Percentiles rank a stretch among this genome's conserved stretches.
Conservation (phyloP, 257 asterid species). For the Ballota nigra region DNA sequence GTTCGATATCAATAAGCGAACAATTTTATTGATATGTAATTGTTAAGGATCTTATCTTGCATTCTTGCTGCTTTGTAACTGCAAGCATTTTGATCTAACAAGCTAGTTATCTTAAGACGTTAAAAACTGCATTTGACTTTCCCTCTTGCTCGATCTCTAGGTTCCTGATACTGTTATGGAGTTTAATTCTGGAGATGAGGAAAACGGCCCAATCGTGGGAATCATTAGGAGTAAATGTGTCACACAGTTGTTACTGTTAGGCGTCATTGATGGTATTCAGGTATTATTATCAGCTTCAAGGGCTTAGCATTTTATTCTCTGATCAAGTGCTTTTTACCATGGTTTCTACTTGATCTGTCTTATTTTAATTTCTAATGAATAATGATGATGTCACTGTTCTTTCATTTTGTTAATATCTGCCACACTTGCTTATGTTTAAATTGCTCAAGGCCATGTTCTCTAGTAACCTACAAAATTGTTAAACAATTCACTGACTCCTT, state of each 20-base stretch:
- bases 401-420: not conserved
- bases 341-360: slow-evolving; percentile 11
- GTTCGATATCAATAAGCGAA: slow-evolving; percentile 13
- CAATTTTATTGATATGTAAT: not conserved
- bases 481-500: not conserved
- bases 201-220: slow-evolving; percentile 70
- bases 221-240: slow-evolving; percentile 93
- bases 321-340: slow-evolving; percentile 6
- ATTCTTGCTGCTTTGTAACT: not conserved
- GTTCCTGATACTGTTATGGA: slow-evolving; percentile 47
- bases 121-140: slow-evolving; percentile 23
- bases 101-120: not conserved
- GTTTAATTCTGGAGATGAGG: slow-evolving; percentile 65
- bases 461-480: slow-evolving; percentile 11
- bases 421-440: not conserved
- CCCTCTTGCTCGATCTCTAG: slow-evolving; percentile 42
- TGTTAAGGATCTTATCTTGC: not conserved
- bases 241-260: slow-evolving; percentile 87
- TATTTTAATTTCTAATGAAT: not conserved
- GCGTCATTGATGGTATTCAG: slow-evolving; percentile 95
- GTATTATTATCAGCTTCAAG: slow-evolving; percentile 35
- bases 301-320: slow-evolving; percentile 19
- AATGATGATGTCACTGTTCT: not conserved
- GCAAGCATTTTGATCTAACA: slow-evolving; percentile 10
- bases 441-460: slow-evolving; percentile 20